Evolutionary conservation across 257 asterid genomes (phyloP).

Genomic region (Misopates orontium): DNA sequence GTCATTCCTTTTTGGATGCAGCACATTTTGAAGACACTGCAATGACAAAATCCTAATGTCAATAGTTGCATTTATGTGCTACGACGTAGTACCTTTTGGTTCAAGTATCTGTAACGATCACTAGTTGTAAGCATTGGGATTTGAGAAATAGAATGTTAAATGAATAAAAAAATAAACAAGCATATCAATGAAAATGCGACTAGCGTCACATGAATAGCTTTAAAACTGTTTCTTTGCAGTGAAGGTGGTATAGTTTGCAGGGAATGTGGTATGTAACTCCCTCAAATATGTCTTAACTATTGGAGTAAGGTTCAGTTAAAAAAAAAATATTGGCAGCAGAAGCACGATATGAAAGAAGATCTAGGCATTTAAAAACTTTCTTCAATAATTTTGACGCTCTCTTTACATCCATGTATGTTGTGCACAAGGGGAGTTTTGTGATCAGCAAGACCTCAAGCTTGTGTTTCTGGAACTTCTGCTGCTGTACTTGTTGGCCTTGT

Average conservation of each 20-base stretch:
- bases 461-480: background rate
- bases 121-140: background rate
- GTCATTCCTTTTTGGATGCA: background rate
- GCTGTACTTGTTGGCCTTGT: background rate
- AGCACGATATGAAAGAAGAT: background rate
- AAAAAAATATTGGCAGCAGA: background rate
- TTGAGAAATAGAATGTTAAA: background rate
- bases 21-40: conserved; percentile 5
- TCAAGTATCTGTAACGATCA: conserved; percentile 7
- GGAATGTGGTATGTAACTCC: background rate
- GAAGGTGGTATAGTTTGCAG: background rate
- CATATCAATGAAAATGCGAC: background rate
- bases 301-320: background rate
- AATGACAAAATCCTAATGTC: background rate
- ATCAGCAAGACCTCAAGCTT: conserved; percentile 7
- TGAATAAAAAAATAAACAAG: background rate
- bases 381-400: background rate
- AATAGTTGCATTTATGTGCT: background rate
- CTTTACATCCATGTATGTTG: conserved; percentile 4
- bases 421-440: conserved; percentile 2
- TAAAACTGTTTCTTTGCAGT: background rate
- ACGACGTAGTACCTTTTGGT: background rate
- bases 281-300: background rate
- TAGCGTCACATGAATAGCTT: background rate
- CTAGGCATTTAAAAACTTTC: background rate